Conservation (phyloP, 2,329 filamentous ascomycete species). For the Ophiostoma fasciatum region DNA sequence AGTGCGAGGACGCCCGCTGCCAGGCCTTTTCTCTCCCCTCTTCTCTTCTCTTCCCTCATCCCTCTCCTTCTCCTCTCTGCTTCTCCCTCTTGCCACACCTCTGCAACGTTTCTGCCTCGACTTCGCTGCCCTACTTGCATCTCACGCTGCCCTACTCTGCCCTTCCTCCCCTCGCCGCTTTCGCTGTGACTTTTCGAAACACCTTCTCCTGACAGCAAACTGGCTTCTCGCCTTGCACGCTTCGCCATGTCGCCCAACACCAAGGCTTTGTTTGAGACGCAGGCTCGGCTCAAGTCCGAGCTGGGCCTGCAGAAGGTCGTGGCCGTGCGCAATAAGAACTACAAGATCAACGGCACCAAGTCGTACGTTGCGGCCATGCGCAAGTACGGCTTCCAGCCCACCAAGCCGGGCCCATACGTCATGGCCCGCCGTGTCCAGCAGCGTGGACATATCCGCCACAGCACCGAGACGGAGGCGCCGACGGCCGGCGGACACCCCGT, state of each 20-base stretch:
- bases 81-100: not conserved
- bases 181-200: slow-evolving; percentile 6
- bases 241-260: not conserved
- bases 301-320: slow-evolving; percentile 29
- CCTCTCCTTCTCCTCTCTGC: not conserved
- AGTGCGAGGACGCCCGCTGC: no score
- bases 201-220: slow-evolving; percentile 14
- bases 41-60: no score
- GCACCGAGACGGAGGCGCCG: not conserved
- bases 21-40: no score
- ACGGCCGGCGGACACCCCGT: no score
- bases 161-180: not conserved
- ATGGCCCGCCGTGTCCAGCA: no score
- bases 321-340: slow-evolving; percentile 42
- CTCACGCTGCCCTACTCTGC: not conserved
- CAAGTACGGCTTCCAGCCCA: slow-evolving; percentile 29
- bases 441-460: slow-evolving; percentile 13
- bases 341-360: slow-evolving; percentile 43
- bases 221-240: not conserved
- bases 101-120: not conserved
- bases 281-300: slow-evolving; percentile 20
- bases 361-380: slow-evolving; percentile 46
- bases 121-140: not conserved
- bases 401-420: slow-evolving; percentile 41
- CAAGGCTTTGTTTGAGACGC: no score